A percentile compares a stretch with the other conserved stretches of the same genome.
Evolutionary conservation across 2,329 filamentous ascomycete genomes (phyloP).

Genomic region (Pseudohalonectria lignicola): DNA sequence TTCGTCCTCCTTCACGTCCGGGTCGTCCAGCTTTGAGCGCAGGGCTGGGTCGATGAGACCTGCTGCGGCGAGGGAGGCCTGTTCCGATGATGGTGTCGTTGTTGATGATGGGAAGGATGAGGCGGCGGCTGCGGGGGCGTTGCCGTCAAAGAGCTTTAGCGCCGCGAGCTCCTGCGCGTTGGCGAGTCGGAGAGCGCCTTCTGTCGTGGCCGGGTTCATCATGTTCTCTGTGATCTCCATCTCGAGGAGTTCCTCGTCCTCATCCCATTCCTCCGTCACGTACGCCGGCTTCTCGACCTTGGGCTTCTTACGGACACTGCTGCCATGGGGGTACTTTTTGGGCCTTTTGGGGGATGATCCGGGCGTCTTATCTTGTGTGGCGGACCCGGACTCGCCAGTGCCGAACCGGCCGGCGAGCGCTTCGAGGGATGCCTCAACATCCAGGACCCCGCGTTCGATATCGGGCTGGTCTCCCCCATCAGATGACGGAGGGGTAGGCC

Average conservation of each 20-base stretch:
- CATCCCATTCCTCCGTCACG: conserved; percentile 53
- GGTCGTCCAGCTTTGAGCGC: conserved; percentile 34
- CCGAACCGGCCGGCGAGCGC: conserved; percentile 32
- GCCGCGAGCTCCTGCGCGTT: conserved; percentile 42
- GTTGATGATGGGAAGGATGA: too few species aligned
- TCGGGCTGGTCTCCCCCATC: conserved; percentile 4
- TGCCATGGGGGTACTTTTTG: conserved; percentile 11
- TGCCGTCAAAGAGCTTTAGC: conserved; percentile 11
- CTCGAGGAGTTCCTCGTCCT: conserved; percentile 55
- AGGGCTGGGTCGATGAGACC: conserved; percentile 21
- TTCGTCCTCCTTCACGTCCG: conserved; percentile 65
- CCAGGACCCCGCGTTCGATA: conserved; percentile 7
- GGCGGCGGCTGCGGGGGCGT: conserved; percentile 38
- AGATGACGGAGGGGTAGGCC: conserved; percentile 1
- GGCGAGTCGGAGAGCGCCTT: conserved; percentile 47
- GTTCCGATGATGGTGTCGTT: too few species aligned
- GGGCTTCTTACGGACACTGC: conserved; percentile 1
- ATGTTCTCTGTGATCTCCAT: conserved; percentile 62
- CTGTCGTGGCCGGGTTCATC: conserved; percentile 43
- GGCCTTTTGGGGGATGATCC: conserved; percentile 2
- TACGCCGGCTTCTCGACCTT: conserved; percentile 28
- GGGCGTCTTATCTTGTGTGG: too few species aligned
- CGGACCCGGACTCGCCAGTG: conserved; percentile 14
- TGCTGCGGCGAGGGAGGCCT: too few species aligned
- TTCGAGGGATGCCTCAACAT: conserved; percentile 21